Percentiles rank a stretch among this genome's conserved stretches.
Evolutionary conservation across 2,329 filamentous ascomycete species (phyloP).

Genomic region (Tolypocladium amazonense): DNA sequence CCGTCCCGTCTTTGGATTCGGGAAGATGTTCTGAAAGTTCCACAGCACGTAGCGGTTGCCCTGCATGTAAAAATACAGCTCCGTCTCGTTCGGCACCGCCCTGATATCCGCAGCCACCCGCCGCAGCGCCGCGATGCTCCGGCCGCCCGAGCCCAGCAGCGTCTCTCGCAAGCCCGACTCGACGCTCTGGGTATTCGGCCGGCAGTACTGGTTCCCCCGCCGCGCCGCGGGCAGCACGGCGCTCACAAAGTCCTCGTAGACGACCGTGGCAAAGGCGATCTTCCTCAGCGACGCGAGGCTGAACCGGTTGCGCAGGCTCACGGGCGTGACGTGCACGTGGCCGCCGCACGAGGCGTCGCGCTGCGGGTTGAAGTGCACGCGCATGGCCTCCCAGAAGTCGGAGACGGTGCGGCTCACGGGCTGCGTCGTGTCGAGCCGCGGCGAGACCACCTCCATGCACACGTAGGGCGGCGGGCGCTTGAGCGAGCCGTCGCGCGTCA

Average conservation of each 20-base stretch:
- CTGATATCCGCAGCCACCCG: slow-evolving; percentile 19
- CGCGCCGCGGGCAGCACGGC: slow-evolving; percentile 20
- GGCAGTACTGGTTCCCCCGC: slow-evolving; percentile 25
- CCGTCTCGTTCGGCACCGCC: slow-evolving; percentile 13
- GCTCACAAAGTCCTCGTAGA: slow-evolving; percentile 23
- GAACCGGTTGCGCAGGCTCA: slow-evolving; percentile 22
- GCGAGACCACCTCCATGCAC: slow-evolving; percentile 30
- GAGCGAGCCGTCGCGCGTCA: slow-evolving; percentile 27
- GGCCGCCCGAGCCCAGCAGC: slow-evolving; percentile 17
- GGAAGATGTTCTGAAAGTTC: slow-evolving; percentile 29
- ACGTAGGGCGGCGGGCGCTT: slow-evolving; percentile 25
- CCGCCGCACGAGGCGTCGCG: slow-evolving; percentile 24
- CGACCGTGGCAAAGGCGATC: slow-evolving; percentile 24
- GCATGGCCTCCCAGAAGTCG: slow-evolving; percentile 31
- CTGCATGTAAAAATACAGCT: slow-evolving; percentile 27
- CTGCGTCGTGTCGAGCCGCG: slow-evolving; percentile 23
- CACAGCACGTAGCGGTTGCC: slow-evolving; percentile 27
- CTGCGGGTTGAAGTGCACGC: slow-evolving; percentile 27
- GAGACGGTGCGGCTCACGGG: slow-evolving; percentile 20
- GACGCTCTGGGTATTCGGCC: slow-evolving; percentile 18
- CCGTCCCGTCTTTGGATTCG: slow-evolving; percentile 23
- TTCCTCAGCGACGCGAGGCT: slow-evolving; percentile 22
- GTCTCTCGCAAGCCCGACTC: slow-evolving; percentile 18
- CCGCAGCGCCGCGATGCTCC: slow-evolving; percentile 12
- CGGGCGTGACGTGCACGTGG: slow-evolving; percentile 28